Evolutionary conservation across 441 rosid genomes (phyloP), one percentile per base, ranked within the genome.

Genomic region (Populus tomentosa): DNA sequence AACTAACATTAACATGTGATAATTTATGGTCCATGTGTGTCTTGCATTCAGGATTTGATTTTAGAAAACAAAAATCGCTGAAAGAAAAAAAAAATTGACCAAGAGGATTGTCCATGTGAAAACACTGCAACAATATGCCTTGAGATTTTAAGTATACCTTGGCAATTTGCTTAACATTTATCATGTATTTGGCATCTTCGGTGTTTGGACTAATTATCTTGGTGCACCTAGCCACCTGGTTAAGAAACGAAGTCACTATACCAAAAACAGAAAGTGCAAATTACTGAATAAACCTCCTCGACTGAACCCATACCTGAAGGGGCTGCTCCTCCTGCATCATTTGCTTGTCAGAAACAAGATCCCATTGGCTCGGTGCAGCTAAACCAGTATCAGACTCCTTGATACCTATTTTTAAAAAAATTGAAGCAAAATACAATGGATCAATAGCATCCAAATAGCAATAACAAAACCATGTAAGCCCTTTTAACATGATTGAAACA

Each of bases 241-340:
- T 70, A 8, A 24, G 32, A 28, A 8, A 14, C 63, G 13, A 64
- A 59, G 23, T 46, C 50, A 20, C 3, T 24, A 36, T 71, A 53
- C 8, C 11, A 46, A 46, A 46, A 4, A 46, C 56, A 14, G 56
- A 46, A 46, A 46, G 56, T 46, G 56, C 56, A 46, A 14, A 14
- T 46, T 46, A 4, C 56, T 3, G 20, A 14, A 5, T 46, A 46
- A 14, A 46, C 56, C 56, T 46, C 56, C 7, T 46, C 56, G 4
- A 14, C 38, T 23, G 71, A 73, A 81, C 18, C 28, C 33, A 14
- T 70, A 90, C 98, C 88, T 96, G 98, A 70, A 96, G 96, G 6
- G 98, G 99, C 70, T 95, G 99, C 85, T 94, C 99, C 81, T 95
- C 99, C 81, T 95, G 98, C 99, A 95, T 95, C 99, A 95, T 95